A percentile compares a stretch with the other conserved stretches of the same genome.
Conservation (phyloP, 768 basidiomycete species). For the Mycena polygramma region DNA sequence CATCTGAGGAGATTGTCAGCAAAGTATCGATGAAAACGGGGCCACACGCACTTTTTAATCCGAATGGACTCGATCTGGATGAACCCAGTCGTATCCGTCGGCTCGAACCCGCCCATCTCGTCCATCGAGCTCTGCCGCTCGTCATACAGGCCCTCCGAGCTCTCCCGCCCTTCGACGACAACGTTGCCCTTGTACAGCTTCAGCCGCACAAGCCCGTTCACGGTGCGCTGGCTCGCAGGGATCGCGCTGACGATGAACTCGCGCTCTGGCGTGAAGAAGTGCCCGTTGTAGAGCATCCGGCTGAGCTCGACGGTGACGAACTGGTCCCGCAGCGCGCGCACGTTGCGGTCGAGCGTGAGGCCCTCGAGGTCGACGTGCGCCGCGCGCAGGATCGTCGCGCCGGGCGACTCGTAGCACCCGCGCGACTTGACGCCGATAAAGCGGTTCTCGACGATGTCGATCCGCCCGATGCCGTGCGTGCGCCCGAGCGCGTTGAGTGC, state of each 20-base stretch:
- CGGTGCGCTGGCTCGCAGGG: slow-evolving; percentile 94
- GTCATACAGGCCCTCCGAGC: slow-evolving; percentile 95
- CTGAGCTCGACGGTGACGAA: slow-evolving; percentile 93
- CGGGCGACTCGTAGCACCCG: slow-evolving; percentile 99
- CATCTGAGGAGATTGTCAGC: slow-evolving; percentile 62
- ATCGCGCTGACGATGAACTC: slow-evolving; percentile 94
- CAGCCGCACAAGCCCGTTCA: slow-evolving; percentile 92
- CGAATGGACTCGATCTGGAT: slow-evolving; percentile 98
- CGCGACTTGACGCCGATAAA: slow-evolving; percentile 99
- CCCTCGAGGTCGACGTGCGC: slow-evolving; percentile 98
- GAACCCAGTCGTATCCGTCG: slow-evolving; percentile 95
- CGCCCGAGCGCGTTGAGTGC: slow-evolving; percentile 91
- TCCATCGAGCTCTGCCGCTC: slow-evolving; percentile 98
- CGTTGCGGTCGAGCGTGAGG: slow-evolving; percentile 97
- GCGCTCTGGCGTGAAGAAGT: slow-evolving; percentile 99
- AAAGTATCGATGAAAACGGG: slow-evolving; percentile 1
- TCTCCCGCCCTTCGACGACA: slow-evolving; percentile 91
- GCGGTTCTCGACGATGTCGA: slow-evolving; percentile 99
- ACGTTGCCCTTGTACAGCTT: slow-evolving; percentile 98
- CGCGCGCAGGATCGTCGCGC: slow-evolving; percentile 93
- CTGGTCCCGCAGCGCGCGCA: slow-evolving; percentile 93
- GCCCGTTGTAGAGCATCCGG: slow-evolving; percentile 96
- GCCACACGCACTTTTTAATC: slow-evolving; percentile 87
- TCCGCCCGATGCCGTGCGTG: slow-evolving; percentile 95
- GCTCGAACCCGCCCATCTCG: slow-evolving; percentile 98